These are phyloP conservation scores for Strobilomyces dryophilus DNA, from an alignment of 768 basidiomycete species.

Conservation along the genomic window DNA sequence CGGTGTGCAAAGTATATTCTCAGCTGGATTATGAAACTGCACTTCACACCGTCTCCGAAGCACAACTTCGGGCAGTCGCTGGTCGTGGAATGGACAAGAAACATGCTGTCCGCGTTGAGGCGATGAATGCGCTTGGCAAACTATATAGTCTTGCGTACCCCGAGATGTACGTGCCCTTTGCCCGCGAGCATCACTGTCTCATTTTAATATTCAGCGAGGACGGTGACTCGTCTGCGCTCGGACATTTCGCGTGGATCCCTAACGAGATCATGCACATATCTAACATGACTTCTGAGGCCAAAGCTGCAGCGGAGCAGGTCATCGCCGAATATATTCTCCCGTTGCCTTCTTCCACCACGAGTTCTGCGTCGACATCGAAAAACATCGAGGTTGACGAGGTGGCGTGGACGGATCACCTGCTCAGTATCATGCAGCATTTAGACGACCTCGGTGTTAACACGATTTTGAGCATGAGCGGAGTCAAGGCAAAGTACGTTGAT, in stretches of 20 bases:
- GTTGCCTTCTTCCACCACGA: conserved; percentile 47
- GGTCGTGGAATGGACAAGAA: conserved; percentile 83
- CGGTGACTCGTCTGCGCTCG: conserved; percentile 63
- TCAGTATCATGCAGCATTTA: conserved; percentile 67
- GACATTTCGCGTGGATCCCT: conserved; percentile 94
- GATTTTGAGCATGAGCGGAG: conserved; percentile 55
- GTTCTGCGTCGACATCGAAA: conserved; percentile 39
- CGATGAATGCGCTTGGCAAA: conserved; percentile 70
- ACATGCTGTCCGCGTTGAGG: conserved; percentile 66
- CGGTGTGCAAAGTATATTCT: conserved; percentile 77
- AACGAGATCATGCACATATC: conserved; percentile 59
- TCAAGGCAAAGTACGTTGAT: conserved; percentile 54
- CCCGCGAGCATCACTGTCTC: background rate
- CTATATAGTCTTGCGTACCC: conserved; percentile 80
- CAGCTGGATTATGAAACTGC: conserved; percentile 89
- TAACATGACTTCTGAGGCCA: conserved; percentile 50
- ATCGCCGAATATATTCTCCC: conserved; percentile 80
- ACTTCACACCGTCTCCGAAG: conserved; percentile 70
- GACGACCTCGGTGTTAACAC: conserved; percentile 55
- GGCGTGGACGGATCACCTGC: conserved; percentile 80
- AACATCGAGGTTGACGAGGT: conserved; percentile 66
- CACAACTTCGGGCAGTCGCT: conserved; percentile 59
- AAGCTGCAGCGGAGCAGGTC: conserved; percentile 63
- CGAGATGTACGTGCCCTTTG: conserved; percentile 68
- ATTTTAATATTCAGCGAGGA: conserved; percentile 56